Conservation (phyloP, 805 yeast species). For the Spathaspora arborariae region DNA sequence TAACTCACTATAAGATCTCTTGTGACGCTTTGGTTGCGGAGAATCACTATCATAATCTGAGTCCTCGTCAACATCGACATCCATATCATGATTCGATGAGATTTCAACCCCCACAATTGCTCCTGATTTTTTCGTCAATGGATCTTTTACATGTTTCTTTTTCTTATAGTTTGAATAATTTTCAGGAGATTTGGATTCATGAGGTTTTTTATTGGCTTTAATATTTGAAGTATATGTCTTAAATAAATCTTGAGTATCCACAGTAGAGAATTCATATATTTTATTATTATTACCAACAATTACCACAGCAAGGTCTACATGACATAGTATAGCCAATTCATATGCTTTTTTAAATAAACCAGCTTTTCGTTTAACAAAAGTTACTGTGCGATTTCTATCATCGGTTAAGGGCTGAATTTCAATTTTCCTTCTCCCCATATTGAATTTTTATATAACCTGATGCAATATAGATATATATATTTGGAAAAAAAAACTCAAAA, state of each 20-base stretch:
- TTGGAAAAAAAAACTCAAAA: neutral
- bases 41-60: conserved; percentile 31
- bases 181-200: conserved; percentile 61
- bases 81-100: conserved; percentile 12
- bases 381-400: conserved; percentile 80
- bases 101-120: conserved; percentile 8
- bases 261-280: conserved; percentile 79
- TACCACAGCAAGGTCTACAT: conserved; percentile 87
- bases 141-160: conserved; percentile 22
- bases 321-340: conserved; percentile 84
- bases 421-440: conserved; percentile 96
- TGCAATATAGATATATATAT: neutral
- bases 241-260: conserved; percentile 43
- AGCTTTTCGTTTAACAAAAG: conserved; percentile 91
- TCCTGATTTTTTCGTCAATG: conserved; percentile 11
- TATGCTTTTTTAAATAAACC: conserved; percentile 88
- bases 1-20: conserved; percentile 13
- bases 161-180: conserved; percentile 62
- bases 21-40: conserved; percentile 30
- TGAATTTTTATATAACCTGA: neutral
- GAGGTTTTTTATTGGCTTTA: conserved; percentile 23
- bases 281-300: conserved; percentile 81
- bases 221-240: conserved; percentile 18
- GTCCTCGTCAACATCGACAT: conserved; percentile 18
- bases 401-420: conserved; percentile 88